A percentile compares a stretch with the other conserved stretches of the same genome.
Evolutionary conservation across 2,329 filamentous ascomycete species (phyloP).

Genomic region (Beauveria sp.): DNA sequence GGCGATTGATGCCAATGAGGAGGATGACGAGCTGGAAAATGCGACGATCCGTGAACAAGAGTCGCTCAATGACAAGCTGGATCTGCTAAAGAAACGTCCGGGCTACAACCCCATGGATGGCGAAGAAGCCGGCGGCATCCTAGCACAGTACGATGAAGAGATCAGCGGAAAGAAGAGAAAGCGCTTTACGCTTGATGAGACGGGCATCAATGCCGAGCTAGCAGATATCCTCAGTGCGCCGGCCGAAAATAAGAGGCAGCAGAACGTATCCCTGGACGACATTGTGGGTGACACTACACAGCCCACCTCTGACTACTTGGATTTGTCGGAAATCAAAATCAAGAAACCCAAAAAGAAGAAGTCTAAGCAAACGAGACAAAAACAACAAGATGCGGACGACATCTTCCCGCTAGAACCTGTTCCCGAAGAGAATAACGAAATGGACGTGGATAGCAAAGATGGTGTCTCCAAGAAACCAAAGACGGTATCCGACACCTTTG

Average conservation of each 20-base stretch:
- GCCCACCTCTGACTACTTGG: conserved; percentile 73
- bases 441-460: conserved; percentile 68
- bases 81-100: conserved; percentile 83
- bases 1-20: conserved; percentile 65
- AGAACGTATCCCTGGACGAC: conserved; percentile 75
- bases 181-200: conserved; percentile 76
- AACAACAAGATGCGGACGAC: conserved; percentile 56
- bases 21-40: conserved; percentile 76
- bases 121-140: conserved; percentile 56
- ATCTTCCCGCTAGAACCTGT: conserved; percentile 39
- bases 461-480: conserved; percentile 51
- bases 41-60: conserved; percentile 64
- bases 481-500: conserved; percentile 59
- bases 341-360: conserved; percentile 95
- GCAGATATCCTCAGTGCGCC: conserved; percentile 47
- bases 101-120: conserved; percentile 80
- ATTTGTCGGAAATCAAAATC: conserved; percentile 79
- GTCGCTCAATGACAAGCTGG: conserved; percentile 64
- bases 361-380: conserved; percentile 65
- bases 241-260: conserved; percentile 51
- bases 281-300: conserved; percentile 35
- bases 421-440: conserved; percentile 41
- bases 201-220: conserved; percentile 61
- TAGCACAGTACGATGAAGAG: conserved; percentile 93
- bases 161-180: conserved; percentile 86